phyloP scores from a whole-genome alignment of 2,329 filamentous ascomycete species.

The Aspergillus sp. region DNA sequence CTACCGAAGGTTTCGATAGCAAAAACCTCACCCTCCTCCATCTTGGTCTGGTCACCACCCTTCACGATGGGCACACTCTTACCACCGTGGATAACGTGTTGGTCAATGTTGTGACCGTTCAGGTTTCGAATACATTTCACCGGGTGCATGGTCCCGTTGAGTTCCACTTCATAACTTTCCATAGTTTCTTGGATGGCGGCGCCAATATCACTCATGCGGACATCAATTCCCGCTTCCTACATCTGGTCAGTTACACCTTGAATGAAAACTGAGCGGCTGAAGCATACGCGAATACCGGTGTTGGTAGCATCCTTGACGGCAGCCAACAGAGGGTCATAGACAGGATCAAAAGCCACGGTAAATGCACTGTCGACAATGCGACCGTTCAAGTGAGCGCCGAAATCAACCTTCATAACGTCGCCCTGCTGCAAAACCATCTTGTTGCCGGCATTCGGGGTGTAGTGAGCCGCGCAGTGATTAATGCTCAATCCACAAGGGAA shows the following conservation, averaged over 20 bases:
- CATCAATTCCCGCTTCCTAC: conserved; percentile 84
- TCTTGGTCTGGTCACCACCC: conserved; percentile 81
- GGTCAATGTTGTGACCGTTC: conserved; percentile 84
- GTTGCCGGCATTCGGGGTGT: conserved; percentile 81
- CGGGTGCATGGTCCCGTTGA: conserved; percentile 71
- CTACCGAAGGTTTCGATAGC: conserved; percentile 95
- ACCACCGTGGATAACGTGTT: conserved; percentile 81
- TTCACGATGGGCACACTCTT: conserved; percentile 96
- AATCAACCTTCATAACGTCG: conserved; percentile 71
- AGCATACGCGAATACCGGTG: conserved; percentile 62
- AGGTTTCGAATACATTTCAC: conserved; percentile 84
- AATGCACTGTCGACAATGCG: conserved; percentile 69
- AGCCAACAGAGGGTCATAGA: conserved; percentile 62
- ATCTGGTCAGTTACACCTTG: conserved; percentile 6
- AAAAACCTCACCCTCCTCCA: conserved; percentile 95
- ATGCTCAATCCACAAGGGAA: conserved; percentile 81
- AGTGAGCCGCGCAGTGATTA: conserved; percentile 83
- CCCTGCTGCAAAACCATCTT: conserved; percentile 63
- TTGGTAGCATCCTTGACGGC: conserved; percentile 67
- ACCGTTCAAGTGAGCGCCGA: conserved; percentile 67
- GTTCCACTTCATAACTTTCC: conserved; percentile 87
- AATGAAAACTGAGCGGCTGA: not conserved
- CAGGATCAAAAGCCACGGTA: conserved; percentile 63
- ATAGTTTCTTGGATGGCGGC: conserved; percentile 82
- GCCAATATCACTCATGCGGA: conserved; percentile 80